Conservation (phyloP, 1,139 yeast genomes). For the Kodamaea fungicola region DNA sequence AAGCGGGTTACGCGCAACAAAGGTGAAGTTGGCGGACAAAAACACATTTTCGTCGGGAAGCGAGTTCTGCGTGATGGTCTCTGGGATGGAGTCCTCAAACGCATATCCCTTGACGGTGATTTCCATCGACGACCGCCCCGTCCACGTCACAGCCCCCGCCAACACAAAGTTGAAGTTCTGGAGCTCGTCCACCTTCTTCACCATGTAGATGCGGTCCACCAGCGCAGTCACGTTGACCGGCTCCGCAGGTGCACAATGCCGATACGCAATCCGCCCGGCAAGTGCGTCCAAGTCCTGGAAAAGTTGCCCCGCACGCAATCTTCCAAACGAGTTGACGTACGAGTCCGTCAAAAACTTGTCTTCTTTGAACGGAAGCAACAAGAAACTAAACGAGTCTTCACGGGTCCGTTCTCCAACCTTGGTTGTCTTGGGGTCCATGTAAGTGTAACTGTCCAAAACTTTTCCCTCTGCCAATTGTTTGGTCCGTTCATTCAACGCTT, state of each 20-base stretch:
- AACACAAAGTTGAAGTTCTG: conserved; percentile 70
- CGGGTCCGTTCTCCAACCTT: conserved; percentile 71
- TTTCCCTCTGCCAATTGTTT: conserved; percentile 69
- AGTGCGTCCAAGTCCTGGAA: conserved; percentile 89
- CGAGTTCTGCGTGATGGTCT: conserved; percentile 42
- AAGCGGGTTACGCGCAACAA: conserved; percentile 89
- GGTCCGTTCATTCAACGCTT: conserved; percentile 73
- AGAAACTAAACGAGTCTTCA: conserved; percentile 70
- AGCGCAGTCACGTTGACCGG: conserved; percentile 94
- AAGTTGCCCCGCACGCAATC: conserved; percentile 85
- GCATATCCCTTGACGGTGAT: conserved; percentile 87
- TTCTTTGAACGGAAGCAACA: conserved; percentile 77
- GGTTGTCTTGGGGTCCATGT: conserved; percentile 71
- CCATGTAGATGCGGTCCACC: conserved; percentile 87
- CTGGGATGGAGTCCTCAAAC: conserved; percentile 50
- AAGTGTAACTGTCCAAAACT: conserved; percentile 63
- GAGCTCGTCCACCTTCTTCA: conserved; percentile 79
- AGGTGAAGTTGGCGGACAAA: conserved; percentile 86
- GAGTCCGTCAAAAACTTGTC: conserved; percentile 82
- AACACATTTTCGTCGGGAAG: conserved; percentile 49
- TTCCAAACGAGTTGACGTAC: conserved; percentile 83
- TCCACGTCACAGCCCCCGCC: conserved; percentile 90
- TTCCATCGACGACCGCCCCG: conserved; percentile 94
- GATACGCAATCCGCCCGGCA: conserved; percentile 83
- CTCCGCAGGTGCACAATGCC: conserved; percentile 86